These are phyloP conservation scores for Aquilaria sinensis DNA, from an alignment of 345 rosid genomes.

Conservation along the genomic window DNA sequence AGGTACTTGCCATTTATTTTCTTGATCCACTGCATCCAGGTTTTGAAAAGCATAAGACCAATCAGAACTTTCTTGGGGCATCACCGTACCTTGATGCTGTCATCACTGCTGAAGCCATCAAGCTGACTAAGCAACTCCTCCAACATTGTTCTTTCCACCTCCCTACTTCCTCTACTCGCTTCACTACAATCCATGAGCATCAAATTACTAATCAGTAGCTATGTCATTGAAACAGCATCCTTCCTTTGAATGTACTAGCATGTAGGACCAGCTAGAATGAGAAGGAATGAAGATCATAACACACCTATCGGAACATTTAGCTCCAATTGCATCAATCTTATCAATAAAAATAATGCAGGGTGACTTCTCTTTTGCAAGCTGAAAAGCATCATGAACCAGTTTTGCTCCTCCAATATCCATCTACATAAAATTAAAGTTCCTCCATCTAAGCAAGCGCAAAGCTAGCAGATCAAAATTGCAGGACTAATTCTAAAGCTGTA, in stretches of 20 bases:
- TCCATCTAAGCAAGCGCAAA: too few species aligned
- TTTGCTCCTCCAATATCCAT: slow-evolving; percentile 99
- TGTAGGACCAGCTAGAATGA: background rate
- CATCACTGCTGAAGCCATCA: slow-evolving; percentile 98
- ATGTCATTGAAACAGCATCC: too few species aligned
- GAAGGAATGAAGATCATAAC: background rate
- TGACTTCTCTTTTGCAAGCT: slow-evolving; percentile 97
- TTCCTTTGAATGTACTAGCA: too few species aligned
- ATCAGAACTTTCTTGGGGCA: background rate
- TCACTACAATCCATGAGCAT: slow-evolving; percentile 50
- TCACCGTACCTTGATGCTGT: slow-evolving; percentile 71
- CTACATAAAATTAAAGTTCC: slow-evolving; percentile 29
- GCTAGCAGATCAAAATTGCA: too few species aligned
- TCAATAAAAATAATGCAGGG: slow-evolving; percentile 99
- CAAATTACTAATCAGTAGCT: slow-evolving; percentile 1
- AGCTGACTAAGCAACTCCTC: slow-evolving; percentile 90
- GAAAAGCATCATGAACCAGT: slow-evolving; percentile 99
- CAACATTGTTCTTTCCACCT: slow-evolving; percentile 97
- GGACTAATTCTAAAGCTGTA: background rate
- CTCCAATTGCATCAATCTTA: slow-evolving; percentile 98
- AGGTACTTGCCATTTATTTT: background rate
- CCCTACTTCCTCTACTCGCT: slow-evolving; percentile 92
- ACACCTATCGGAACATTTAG: slow-evolving; percentile 97
- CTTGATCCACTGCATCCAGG: too few species aligned
- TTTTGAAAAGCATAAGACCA: background rate